phyloP scores from a whole-genome alignment of 495 filamentous ascomycete species.

The Coniosporium apollinis region DNA sequence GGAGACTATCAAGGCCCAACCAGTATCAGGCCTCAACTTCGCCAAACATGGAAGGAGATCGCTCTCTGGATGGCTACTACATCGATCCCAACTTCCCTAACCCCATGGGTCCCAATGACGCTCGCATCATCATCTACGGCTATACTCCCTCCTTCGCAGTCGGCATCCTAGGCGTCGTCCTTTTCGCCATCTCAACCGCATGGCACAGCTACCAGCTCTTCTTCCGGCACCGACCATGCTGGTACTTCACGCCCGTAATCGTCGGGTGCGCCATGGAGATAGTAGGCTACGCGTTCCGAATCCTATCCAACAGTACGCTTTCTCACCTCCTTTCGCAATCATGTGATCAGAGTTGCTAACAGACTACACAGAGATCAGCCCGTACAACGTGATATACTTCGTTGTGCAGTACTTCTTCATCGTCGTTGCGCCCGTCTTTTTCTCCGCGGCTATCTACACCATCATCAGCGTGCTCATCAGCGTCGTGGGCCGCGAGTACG shows the following conservation, averaged over 20 bases:
- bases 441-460: slow-evolving; percentile 36
- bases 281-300: slow-evolving; percentile 40
- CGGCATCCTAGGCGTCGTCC: slow-evolving; percentile 30
- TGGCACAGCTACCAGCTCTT: slow-evolving; percentile 32
- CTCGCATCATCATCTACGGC: slow-evolving; percentile 12
- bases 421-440: slow-evolving; percentile 38
- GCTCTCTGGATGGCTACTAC: slow-evolving; percentile 6
- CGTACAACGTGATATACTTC: slow-evolving; percentile 34
- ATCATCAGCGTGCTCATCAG: slow-evolving; percentile 26
- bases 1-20: not conserved
- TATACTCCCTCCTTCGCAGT: slow-evolving; percentile 30
- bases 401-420: slow-evolving; percentile 44
- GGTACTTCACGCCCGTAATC: slow-evolving; percentile 38
- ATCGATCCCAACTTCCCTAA: slow-evolving; percentile 21
- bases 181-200: slow-evolving; percentile 32
- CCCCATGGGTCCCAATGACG: slow-evolving; percentile 13
- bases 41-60: not conserved
- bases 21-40: slow-evolving; percentile 3
- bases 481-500: slow-evolving; percentile 19
- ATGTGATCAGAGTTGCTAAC: no score
- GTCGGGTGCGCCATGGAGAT: slow-evolving; percentile 23
- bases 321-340: no score
- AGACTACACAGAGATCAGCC: slow-evolving; percentile 23
- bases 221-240: slow-evolving; percentile 29
- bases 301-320: slow-evolving; percentile 12